Base-by-base conservation (phyloP, 768 basidiomycete genomes). In the Antrodiella citrinella region DNA sequence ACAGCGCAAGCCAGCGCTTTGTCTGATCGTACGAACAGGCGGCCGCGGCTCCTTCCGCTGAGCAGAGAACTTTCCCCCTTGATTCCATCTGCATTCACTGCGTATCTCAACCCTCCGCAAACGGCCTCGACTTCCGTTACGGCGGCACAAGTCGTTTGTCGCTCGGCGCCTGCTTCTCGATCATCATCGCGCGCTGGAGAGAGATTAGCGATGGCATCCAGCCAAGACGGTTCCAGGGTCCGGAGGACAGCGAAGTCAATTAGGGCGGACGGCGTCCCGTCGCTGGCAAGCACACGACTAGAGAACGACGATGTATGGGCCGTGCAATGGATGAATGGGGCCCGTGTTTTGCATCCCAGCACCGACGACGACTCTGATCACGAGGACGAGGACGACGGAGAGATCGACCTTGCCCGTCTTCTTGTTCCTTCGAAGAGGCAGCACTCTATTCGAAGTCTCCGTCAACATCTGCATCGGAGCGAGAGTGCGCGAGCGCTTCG, bases 371-470 rank as follows among this genome's bases (percentile, higher is more conserved):
- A 66, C 7, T 69, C 64, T 11, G 63, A 70, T 2, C 74, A 73
- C 3, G 70, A 70, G 3, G 75, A 75, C 5, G 74, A 76, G 12
- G 78, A 76, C 38, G 74, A 68, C 15, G 67, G 71, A 13, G 86
- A 86, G 58, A 67, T 86, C 43, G 75, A 81, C 59, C 70, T 88
- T 38, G 80, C 83, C 13, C 73, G 75, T 22, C 72, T 88, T 49
- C 77, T 89, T 26, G 78, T 84, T 22, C 83, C 79, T 5, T 74
- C 86, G 18, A 84, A 80, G 61, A 72, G 86, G 22, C 86, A 89
- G 59, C 75, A 81, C 52, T 86, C 85, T 15, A 87, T 88, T 54
- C 77, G 72, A 57, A 86, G 84, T 61, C 67, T 89, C 50, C 71
- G 84, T 50, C 81, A 71, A 53, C 85, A 86, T 57, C 69, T 88